phyloP scores from a whole-genome alignment of 73 alveolate genomes.

The Paramecium pentaurelia region DNA sequence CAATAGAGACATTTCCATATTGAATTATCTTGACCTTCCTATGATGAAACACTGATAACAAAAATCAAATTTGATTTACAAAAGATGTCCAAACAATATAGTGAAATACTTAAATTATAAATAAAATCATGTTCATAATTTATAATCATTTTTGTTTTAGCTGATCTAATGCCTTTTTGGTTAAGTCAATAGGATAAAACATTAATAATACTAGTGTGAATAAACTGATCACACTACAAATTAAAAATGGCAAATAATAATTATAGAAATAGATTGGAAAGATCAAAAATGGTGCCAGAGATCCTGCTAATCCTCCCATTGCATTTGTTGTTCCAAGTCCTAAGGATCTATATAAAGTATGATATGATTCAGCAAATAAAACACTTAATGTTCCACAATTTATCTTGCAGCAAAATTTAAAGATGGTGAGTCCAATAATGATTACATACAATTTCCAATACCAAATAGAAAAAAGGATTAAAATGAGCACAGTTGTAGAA shows the following conservation, averaged over 20 bases:
- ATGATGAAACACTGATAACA: neutral
- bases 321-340: slow-evolving; percentile 52
- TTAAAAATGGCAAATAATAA: slow-evolving; percentile 30
- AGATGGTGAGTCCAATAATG: neutral
- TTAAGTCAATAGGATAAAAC: slow-evolving; percentile 16
- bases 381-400: slow-evolving; percentile 5
- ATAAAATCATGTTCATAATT: neutral
- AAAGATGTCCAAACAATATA: too few species aligned
- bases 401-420: slow-evolving; percentile 42
- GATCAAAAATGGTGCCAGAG: slow-evolving; percentile 25
- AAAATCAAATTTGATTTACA: too few species aligned
- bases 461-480: neutral
- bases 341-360: slow-evolving; percentile 32
- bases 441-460: neutral
- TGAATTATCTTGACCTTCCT: too few species aligned
- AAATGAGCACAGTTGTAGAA: neutral
- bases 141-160: neutral
- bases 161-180: slow-evolving; percentile 41
- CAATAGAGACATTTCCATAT: too few species aligned
- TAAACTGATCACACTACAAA: neutral
- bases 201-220: neutral
- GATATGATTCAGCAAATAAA: slow-evolving; percentile 47
- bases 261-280: neutral
- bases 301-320: slow-evolving; percentile 38
- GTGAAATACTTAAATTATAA: too few species aligned